Evolutionary conservation across 2,329 filamentous ascomycete genomes (phyloP), one percentile per base, ranked within the genome.

Genomic region (Didymosphaeria variabile): DNA sequence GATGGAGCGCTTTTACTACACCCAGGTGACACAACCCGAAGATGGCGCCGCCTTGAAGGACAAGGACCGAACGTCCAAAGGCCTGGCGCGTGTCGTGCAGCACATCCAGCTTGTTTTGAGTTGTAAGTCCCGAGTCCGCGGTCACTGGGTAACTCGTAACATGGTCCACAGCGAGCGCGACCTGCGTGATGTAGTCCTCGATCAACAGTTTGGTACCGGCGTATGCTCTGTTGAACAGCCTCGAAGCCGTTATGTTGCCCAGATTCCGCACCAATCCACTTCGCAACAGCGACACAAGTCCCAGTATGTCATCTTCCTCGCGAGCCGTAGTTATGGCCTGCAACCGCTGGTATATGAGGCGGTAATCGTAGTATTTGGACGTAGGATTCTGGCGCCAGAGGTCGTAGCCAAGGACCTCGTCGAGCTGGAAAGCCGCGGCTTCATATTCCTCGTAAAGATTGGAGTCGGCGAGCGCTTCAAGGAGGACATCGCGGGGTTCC

Each of bases 1-100:
- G 80, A 78, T 94, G 92, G 44, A 97, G 81, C 1, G 93, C 93
- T 74, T 94, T 97, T 42, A 97, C 91, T 6, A 97, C 93, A 7
- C 94, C 94, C 5, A 97, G 78, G 77, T 97, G 94, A 70, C 92
- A 97, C 10, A 97, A 81, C 1, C 94, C 94, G 71, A 97, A 97
- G 60, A 97, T 94, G 45, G 93, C 91, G 15, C 94, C 94, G 51
- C 94, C 94, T 76, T 97, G 93, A 1, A 97, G 80, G 5, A 97
- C 90, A 26, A 97, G 84, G 0, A 91, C 93, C 58, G 90, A 95
- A 66, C 93, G 86, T 10, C 94, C 94, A 79, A 97, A 96, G 0
- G 93, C 92, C 75, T 95, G 92, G 12, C 94, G 86, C 10, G 93
- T 93, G 77, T 97, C 92, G 70, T 95, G 91, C 55, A 97, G 84